Evolutionary conservation across 2,329 filamentous ascomycete genomes (phyloP).

Genomic region (Talaromyces sp.): DNA sequence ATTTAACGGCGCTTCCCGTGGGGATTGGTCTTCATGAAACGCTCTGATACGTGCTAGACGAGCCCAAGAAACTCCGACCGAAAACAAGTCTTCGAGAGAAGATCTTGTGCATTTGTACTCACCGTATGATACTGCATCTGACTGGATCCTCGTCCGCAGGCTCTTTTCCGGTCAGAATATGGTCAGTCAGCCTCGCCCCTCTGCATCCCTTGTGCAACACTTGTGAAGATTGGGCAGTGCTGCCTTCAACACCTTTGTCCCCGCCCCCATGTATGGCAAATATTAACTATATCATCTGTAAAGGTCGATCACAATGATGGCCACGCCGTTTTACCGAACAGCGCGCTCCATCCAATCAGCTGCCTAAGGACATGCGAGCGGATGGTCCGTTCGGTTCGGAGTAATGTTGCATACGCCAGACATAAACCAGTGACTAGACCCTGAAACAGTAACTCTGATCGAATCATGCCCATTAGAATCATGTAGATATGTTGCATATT

Average conservation of each 20-base stretch:
- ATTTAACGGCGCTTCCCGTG: background rate
- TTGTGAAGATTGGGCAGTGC: background rate
- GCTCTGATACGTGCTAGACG: background rate
- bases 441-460: background rate
- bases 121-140: background rate
- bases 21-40: background rate
- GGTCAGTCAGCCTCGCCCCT: background rate
- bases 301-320: too few relatives aligned
- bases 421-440: background rate
- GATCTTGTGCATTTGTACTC: background rate
- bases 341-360: background rate
- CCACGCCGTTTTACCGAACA: background rate
- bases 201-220: background rate
- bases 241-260: background rate
- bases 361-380: background rate
- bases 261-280: background rate
- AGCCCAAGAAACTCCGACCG: background rate
- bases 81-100: background rate
- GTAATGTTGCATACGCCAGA: background rate
- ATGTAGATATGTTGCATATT: background rate
- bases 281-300: background rate
- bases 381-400: constrained; percentile 12
- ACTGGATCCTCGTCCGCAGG: background rate
- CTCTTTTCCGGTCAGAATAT: background rate
- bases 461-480: background rate